phyloP scores from a whole-genome alignment of 257 asterid species.

The Nicotiana otophora region DNA sequence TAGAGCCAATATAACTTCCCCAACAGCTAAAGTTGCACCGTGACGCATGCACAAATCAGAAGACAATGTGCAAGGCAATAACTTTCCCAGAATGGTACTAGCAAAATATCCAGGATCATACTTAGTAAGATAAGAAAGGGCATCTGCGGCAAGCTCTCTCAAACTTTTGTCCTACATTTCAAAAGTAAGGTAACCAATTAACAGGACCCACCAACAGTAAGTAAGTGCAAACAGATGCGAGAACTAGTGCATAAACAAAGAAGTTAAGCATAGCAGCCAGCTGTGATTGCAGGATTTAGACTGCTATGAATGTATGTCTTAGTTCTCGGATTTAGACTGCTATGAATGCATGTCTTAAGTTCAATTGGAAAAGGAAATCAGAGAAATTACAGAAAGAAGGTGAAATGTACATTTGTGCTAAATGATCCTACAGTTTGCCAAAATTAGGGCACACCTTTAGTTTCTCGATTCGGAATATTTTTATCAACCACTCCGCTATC shows the following conservation, averaged over 20 bases:
- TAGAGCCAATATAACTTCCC: conserved; percentile 76
- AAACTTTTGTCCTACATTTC: conserved; percentile 76
- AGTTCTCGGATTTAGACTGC: not conserved
- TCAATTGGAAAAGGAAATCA: not conserved
- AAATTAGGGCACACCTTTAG: not conserved
- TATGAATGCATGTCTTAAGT: not conserved
- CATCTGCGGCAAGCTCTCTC: conserved; percentile 91
- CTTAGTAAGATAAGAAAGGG: conserved; percentile 76
- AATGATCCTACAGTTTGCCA: not conserved
- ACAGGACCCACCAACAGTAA: conserved; percentile 10
- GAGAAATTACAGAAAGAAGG: not conserved
- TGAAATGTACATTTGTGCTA: conserved; percentile 18
- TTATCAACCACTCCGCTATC: not conserved
- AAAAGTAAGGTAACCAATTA: conserved; percentile 21
- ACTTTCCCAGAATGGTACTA: conserved; percentile 49
- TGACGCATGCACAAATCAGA: conserved; percentile 88
- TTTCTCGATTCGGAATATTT: not conserved
- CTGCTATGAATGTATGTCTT: not conserved
- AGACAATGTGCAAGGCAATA: conserved; percentile 75
- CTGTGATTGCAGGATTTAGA: not conserved
- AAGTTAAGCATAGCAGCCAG: not conserved
- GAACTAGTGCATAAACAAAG: not conserved
- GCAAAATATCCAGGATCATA: conserved; percentile 81
- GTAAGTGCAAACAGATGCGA: conserved; percentile 9
- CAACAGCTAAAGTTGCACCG: conserved; percentile 83